Base-by-base conservation (phyloP, 2,329 filamentous ascomycete species). In the Ceratocystis diversiconidia region DNA sequence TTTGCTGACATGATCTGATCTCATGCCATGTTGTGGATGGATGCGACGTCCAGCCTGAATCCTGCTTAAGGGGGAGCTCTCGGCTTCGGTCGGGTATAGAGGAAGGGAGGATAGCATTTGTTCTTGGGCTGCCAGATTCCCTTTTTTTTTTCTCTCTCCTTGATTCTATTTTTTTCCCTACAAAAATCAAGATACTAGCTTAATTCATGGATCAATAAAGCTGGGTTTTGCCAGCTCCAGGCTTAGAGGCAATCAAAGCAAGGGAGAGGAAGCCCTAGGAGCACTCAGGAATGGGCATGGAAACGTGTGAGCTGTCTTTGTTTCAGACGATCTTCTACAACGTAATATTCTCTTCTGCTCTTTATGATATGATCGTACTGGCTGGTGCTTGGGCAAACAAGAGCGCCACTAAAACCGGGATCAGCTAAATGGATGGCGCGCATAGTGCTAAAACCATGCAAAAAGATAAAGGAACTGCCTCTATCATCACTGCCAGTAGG, bases 291-390 rank as follows among this genome's bases (percentile, higher is more conserved):
- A 57, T 57, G 52, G 52, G 8, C 52, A 10, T 28, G 52, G 52
- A 57, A 57, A 57, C 52, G 52, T 57, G 52, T 57, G 52, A 57
- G 52, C 25, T 57, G 52, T 30, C 22, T 36, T 36, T 57, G 52
- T 57, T 28, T 32, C 52, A 57, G 52, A 22, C 52, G 52, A 57
- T 57, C 52, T 57, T 36, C 52, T 57, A 28, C 19, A 57, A 15
- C 6, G 25, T 17, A 57, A 17, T 57, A 7, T 22, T 57, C 30
- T 57, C 12, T 57, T n/a, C 4, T 55, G 5, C 4, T 22, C 15
- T 4, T 12, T 10, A 25, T 4, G n/a, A 52, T 7, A 10, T 10
- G 25, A 12, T 4, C 10, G n/a, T 12, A 12, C 19, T n/a, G 25
- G 25, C 28, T 28, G 28, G 28, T 28, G 28, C 28, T 28, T 28